phyloP scores from a whole-genome alignment of 2,329 filamentous ascomycete species.

The Aaosphaeria pasadenensis region DNA sequence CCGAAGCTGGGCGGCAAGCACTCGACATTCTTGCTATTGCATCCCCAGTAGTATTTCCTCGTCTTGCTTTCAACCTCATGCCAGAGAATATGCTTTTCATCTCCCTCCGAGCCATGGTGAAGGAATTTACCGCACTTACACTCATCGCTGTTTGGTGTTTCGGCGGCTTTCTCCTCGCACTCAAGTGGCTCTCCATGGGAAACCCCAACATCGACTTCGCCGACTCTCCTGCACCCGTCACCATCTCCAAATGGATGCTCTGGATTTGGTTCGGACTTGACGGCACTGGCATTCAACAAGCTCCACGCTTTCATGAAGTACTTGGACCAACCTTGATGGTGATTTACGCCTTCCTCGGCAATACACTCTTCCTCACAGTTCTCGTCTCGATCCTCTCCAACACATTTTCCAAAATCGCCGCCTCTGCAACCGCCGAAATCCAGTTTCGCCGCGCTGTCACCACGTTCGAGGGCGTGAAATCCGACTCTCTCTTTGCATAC shows the following conservation, averaged over 20 bases:
- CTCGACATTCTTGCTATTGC: conserved; percentile 77
- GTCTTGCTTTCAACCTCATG: conserved; percentile 77
- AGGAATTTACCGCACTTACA: conserved; percentile 76
- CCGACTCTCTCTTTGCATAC: conserved; percentile 78
- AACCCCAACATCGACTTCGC: conserved; percentile 27
- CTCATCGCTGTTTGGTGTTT: conserved; percentile 79
- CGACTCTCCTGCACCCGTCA: conserved; percentile 55
- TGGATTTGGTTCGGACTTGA: conserved; percentile 92
- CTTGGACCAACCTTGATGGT: conserved; percentile 78
- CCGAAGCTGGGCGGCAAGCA: conserved; percentile 60
- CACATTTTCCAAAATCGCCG: conserved; percentile 75
- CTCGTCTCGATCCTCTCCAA: conserved; percentile 83
- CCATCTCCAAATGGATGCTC: conserved; percentile 86
- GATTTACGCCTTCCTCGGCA: conserved; percentile 79
- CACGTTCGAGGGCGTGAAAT: conserved; percentile 82
- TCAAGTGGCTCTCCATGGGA: conserved; percentile 68
- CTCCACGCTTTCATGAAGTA: conserved; percentile 72
- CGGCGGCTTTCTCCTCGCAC: conserved; percentile 73
- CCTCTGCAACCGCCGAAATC: conserved; percentile 77
- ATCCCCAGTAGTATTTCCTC: conserved; percentile 73
- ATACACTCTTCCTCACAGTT: conserved; percentile 85
- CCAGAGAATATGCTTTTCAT: conserved; percentile 84
- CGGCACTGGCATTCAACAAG: conserved; percentile 56
- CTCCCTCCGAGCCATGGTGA: conserved; percentile 79
- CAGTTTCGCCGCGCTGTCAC: conserved; percentile 78